phyloP scores from a whole-genome alignment of 2,329 filamentous ascomycete species.

The Penicillium concentricum region DNA sequence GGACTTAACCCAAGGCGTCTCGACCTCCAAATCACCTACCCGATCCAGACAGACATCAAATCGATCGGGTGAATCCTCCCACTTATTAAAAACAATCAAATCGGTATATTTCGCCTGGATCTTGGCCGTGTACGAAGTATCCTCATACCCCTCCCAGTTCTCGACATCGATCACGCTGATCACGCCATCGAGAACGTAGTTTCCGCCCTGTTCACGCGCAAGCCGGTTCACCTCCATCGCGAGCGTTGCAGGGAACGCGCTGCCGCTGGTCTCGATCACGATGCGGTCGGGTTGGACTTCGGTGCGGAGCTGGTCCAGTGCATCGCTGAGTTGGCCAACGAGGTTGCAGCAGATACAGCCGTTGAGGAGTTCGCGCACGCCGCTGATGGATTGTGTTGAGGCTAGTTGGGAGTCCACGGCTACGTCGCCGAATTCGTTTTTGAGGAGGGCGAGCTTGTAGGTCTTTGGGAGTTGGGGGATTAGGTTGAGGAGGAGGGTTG shows the following conservation, averaged over 20 bases:
- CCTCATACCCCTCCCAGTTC: constrained; percentile 92
- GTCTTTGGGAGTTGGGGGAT: constrained; percentile 82
- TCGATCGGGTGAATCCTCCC: constrained; percentile 73
- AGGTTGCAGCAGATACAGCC: constrained; percentile 99
- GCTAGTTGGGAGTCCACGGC: constrained; percentile 92
- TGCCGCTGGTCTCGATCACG: constrained; percentile 89
- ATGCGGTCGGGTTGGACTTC: constrained; percentile 72
- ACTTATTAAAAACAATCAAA: constrained; percentile 89
- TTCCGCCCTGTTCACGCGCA: constrained; percentile 57
- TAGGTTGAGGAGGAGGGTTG: constrained; percentile 90
- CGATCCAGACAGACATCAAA: constrained; percentile 77
- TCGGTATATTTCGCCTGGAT: constrained; percentile 89
- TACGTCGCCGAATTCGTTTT: constrained; percentile 97
- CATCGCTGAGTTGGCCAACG: constrained; percentile 82
- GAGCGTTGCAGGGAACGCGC: constrained; percentile 82
- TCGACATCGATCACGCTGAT: constrained; percentile 89
- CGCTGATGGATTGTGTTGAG: constrained; percentile 75
- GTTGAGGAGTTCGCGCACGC: constrained; percentile 89
- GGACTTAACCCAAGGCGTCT: constrained; percentile 82
- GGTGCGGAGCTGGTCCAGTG: constrained; percentile 70
- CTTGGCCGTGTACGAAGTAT: constrained; percentile 83
- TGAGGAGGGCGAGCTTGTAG: constrained; percentile 90
- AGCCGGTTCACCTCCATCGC: constrained; percentile 87
- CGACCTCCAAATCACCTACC: constrained; percentile 76
- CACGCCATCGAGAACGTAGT: constrained; percentile 80